A percentile compares a stretch with the other conserved stretches of the same genome.
Evolutionary conservation across 2,329 filamentous ascomycete genomes (phyloP).

Genomic region (Colletotrichum noveboracense): DNA sequence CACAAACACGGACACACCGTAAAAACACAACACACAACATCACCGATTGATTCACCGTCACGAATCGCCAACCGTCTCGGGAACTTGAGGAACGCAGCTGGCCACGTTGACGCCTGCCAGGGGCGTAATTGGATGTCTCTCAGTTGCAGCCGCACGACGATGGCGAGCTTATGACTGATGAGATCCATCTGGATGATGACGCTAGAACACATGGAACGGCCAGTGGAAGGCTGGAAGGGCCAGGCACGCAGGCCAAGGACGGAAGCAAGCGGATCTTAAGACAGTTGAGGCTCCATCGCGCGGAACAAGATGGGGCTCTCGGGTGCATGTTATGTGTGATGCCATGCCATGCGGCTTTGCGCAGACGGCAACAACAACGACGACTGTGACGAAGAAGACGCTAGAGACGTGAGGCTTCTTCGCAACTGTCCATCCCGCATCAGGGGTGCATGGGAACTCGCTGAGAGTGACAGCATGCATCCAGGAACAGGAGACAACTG

Average conservation of each 20-base stretch:
- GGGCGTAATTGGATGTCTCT: slow-evolving; percentile 3
- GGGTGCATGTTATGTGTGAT: not conserved
- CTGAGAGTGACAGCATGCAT: not conserved
- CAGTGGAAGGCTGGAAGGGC: slow-evolving; percentile 12
- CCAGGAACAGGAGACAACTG: slow-evolving; percentile 4
- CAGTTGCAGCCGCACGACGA: slow-evolving; percentile 1
- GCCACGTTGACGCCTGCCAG: slow-evolving; percentile 6
- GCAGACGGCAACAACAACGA: not conserved
- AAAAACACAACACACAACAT: not conserved
- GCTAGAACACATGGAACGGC: slow-evolving; percentile 14
- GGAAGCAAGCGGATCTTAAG: slow-evolving; percentile 21
- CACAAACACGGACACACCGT: not conserved
- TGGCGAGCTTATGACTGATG: slow-evolving; percentile 22
- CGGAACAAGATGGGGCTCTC: slow-evolving; percentile 18
- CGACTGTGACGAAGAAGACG: not conserved
- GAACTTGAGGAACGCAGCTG: slow-evolving; percentile 1
- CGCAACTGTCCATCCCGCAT: not conserved
- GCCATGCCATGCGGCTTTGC: not conserved
- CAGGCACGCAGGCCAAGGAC: slow-evolving; percentile 12
- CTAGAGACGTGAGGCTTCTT: not conserved
- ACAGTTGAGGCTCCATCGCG: slow-evolving; percentile 4
- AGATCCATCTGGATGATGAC: slow-evolving; percentile 14
- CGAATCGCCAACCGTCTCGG: not conserved
- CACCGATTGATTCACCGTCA: not conserved
- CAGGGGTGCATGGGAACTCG: not conserved